Evolutionary conservation across 768 basidiomycete genomes (phyloP), one percentile per base, ranked within the genome.

Genomic region (Leccinum obscurum): DNA sequence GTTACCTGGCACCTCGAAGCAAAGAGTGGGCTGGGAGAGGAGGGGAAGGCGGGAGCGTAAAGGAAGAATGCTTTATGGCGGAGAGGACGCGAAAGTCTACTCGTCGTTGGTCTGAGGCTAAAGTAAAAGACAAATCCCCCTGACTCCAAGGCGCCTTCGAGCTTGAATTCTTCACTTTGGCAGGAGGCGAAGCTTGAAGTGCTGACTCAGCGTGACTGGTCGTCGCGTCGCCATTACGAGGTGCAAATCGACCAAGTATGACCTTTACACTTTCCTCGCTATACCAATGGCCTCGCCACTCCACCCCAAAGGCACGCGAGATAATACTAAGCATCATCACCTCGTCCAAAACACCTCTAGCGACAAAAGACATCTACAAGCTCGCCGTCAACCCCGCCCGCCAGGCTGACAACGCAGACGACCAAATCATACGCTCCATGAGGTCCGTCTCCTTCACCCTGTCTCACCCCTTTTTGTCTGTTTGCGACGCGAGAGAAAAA

Each of bases 61-160:
- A 28, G 26, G 26, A 28, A 28, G 26, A 28, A 28, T 28, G 87
- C 68, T 95, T 95, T 70, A 98, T 90, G 54, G 91, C 90, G 57
- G 85, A 85, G 61, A 99, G 84, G 65, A 97, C 82, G 69, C 96
- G 94, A 73, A 98, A 97, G 75, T 98, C 34, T 34, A 34, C 34
- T 34, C 32, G 1, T 34, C 32, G 11, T 34, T 34, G 32, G 32
- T 5, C 32, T 34, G 11, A 34, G 32, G 32, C 32, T 0, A 34
- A 34, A 34, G 32, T 9, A 32, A 32, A 32, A 30, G 30, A 30
- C 30, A 30, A 30, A 30, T 28, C 28, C 7, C 28, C 28, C 28
- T 0, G 28, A 28, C 0, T 11, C 32, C 32, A 32, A 32, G 32
- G 32, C 32, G 32, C 3, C 32, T 32, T 32, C 30, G 30, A 30